Conservation (phyloP, 2,329 filamentous ascomycete genomes). For the Domatiomyces globalis region DNA sequence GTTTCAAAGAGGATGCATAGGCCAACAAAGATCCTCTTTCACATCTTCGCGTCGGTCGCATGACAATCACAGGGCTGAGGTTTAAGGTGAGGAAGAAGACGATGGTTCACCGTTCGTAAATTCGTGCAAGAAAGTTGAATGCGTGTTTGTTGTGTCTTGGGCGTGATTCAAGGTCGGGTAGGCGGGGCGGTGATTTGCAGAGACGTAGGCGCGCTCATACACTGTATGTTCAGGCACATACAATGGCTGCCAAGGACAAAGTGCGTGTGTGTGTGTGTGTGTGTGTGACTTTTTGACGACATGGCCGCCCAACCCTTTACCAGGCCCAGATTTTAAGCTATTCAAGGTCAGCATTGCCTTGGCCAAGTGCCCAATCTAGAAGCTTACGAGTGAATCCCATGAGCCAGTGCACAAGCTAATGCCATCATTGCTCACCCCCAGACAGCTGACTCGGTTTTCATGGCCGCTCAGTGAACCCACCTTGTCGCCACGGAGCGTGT, state of each 20-base stretch:
- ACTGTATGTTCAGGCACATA: neutral
- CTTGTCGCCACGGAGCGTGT: slow-evolving; percentile 89
- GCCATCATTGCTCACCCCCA: slow-evolving; percentile 96
- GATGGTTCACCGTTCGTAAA: neutral
- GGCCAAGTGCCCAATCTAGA: neutral
- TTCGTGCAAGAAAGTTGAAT: neutral
- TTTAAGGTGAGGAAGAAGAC: neutral
- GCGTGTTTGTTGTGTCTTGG: neutral
- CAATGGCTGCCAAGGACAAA: neutral
- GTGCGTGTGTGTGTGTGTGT: neutral
- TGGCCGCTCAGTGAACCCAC: slow-evolving; percentile 93
- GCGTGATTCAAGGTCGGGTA: neutral
- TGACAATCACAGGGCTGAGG: neutral
- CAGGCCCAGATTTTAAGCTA: slow-evolving; percentile 83
- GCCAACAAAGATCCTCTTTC: neutral
- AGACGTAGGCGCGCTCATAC: neutral
- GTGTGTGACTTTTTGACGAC: neutral
- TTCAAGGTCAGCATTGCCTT: slow-evolving; percentile 19
- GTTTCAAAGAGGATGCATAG: neutral
- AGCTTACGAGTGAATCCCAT: slow-evolving; percentile 88
- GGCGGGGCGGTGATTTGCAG: neutral
- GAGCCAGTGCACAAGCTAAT: slow-evolving; percentile 99
- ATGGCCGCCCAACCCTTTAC: slow-evolving; percentile 29
- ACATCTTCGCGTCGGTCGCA: neutral
- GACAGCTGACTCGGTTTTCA: slow-evolving; percentile 96